Percentiles rank a stretch among this genome's conserved stretches.
These are phyloP conservation scores for Samsoniella hepiali DNA, from an alignment of 2,329 filamentous ascomycete species.

Conservation along the genomic window DNA sequence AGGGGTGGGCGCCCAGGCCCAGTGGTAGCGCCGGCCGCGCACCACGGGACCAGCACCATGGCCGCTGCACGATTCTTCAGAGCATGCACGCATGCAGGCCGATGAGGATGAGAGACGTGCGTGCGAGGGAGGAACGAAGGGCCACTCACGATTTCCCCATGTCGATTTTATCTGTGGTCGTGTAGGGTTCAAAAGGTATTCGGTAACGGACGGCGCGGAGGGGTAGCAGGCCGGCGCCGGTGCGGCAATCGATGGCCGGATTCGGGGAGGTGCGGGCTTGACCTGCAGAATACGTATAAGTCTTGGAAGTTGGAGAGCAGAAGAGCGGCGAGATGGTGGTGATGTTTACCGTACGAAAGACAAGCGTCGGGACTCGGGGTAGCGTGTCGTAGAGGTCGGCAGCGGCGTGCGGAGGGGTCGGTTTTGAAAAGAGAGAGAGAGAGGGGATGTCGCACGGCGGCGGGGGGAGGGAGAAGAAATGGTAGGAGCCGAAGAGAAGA, in stretches of 20 bases:
- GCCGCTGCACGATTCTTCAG: background rate
- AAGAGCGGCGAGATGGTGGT: background rate
- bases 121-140: background rate
- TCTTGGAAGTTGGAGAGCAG: background rate
- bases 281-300: background rate
- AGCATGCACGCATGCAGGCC: background rate
- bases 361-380: background rate
- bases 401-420: background rate
- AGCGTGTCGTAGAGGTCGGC: background rate
- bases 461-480: background rate
- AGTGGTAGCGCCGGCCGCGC: background rate
- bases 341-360: background rate
- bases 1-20: background rate
- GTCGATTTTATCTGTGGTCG: background rate
- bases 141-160: conserved; percentile 19
- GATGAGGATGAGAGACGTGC: background rate
- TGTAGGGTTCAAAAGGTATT: background rate
- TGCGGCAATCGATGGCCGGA: conserved; percentile 5
- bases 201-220: background rate
- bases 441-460: background rate
- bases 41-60: background rate
- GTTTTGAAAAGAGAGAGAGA: background rate
- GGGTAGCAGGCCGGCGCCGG: conserved; percentile 7
- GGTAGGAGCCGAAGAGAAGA: background rate
- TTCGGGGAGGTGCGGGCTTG: background rate